Percentiles rank a stretch among this genome's conserved stretches.
These are phyloP conservation scores for Clitoria ternatea DNA, from an alignment of 306 rosid genomes.

Conservation along the genomic window DNA sequence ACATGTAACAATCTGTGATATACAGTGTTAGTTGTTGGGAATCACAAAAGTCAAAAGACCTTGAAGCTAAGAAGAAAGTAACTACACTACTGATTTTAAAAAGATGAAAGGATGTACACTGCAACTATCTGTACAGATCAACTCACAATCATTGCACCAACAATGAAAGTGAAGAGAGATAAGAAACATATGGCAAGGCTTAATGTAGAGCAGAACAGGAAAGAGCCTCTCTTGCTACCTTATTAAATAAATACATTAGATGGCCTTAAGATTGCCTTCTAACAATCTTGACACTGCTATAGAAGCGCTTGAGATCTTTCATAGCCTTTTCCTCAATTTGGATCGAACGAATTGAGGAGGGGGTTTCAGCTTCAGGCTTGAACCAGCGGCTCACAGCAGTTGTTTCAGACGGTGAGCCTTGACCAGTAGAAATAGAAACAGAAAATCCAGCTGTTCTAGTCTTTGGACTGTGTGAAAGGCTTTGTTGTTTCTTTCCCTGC, in stretches of 20 bases:
- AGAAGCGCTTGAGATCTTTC: slow-evolving; percentile 95
- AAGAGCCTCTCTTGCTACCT: slow-evolving; percentile 26
- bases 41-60: slow-evolving; percentile 6
- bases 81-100: slow-evolving; percentile 12
- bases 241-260: not conserved
- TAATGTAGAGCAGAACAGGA: not conserved
- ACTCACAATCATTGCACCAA: slow-evolving; percentile 35
- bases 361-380: slow-evolving; percentile 73
- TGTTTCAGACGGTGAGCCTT: slow-evolving; percentile 82
- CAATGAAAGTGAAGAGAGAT: not conserved
- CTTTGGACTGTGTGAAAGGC: slow-evolving; percentile 69
- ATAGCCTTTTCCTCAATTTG: slow-evolving; percentile 98
- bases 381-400: slow-evolving; percentile 78
- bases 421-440: slow-evolving; percentile 49
- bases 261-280: slow-evolving; percentile 42
- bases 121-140: slow-evolving; percentile 39
- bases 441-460: slow-evolving; percentile 74
- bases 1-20: slow-evolving; percentile 21
- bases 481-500: slow-evolving; percentile 72
- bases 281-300: slow-evolving; percentile 76
- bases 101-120: slow-evolving; percentile 34
- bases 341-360: slow-evolving; percentile 89
- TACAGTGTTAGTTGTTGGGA: slow-evolving; percentile 14
- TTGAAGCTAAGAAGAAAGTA: slow-evolving; percentile 14
- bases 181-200: not conserved